Base-by-base conservation (phyloP, 768 basidiomycete genomes). In the Cubamyces sp. region DNA sequence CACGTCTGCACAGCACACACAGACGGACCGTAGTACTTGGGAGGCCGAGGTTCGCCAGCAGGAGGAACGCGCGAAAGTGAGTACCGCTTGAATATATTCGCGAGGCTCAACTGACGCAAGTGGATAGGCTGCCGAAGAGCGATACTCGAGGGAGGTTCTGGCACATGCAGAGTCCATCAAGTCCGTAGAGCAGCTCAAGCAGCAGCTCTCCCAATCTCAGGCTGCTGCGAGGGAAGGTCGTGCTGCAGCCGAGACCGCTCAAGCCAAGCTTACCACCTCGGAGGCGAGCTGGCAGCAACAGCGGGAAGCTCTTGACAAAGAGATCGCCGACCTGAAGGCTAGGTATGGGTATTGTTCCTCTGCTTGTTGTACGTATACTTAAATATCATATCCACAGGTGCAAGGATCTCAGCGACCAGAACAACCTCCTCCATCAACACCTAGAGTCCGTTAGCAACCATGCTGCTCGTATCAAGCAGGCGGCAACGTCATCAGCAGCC, bases 91-190 rank as follows among this genome's bases (percentile, higher is more conserved):
- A 61, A 8, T 48, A 25, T 26, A 19, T 14, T 1, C 34, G 4
- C 14, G 41, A 14, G 28, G 47, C n/a, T 28, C 7, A 30, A 21
- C 45, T 57, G 8, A 43, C 19, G 5, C 23, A 16, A 2, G 3
- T 4, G 0, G 30, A 37, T 54, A 9, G 64, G 82, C 86, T 65
- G 91, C 91, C 5, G 91, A 95, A 70, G 89, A 91, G 54, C 84
- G 87, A 57, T 94, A 94, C 67, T 82, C 87, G 5, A 82, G 86
- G 53, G 93, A 93, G 70, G 83, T 95, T n/a, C 76, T 95, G 34
- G 79, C 90, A 0, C 94, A 96, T 71, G 93, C 94, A 0, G 92
- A 94, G 21, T 82, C 90, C 0, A 89, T 95, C 79, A 92, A 92
- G 75, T 64, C 78, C 14, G 81, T 92, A 12, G 84, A 87, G 12